These are phyloP conservation scores for Groenewaldozyma tartarivorans DNA, from an alignment of 805 yeast genomes.

Conservation along the genomic window DNA sequence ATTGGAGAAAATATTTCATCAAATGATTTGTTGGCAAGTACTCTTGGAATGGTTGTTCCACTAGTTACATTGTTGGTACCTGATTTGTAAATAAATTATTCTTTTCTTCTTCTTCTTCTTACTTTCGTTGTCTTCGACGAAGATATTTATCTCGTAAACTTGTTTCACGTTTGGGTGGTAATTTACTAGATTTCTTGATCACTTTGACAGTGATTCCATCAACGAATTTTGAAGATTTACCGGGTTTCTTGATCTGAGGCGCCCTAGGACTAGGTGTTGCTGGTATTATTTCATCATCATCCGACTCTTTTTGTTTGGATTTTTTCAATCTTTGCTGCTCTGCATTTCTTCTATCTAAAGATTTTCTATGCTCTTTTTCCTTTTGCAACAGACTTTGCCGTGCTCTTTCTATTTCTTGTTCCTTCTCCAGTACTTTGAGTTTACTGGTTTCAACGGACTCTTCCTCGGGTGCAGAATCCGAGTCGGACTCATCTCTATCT, in stretches of 20 bases:
- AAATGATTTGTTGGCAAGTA: slow-evolving; percentile 3
- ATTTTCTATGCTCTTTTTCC: slow-evolving; percentile 22
- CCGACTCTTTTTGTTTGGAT: no score
- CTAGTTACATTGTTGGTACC: slow-evolving; percentile 24
- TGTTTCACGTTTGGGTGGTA: slow-evolving; percentile 19
- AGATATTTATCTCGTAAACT: slow-evolving; percentile 21
- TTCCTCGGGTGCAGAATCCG: slow-evolving; percentile 31
- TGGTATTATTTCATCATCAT: no score
- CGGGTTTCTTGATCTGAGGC: slow-evolving; percentile 3
- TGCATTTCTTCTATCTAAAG: slow-evolving; percentile 19
- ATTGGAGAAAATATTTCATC: slow-evolving; percentile 18
- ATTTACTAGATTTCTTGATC: slow-evolving; percentile 11
- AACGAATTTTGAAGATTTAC: not conserved
- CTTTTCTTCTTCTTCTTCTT: slow-evolving; percentile 6
- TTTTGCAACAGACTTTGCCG: slow-evolving; percentile 9
- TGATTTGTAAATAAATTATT: slow-evolving; percentile 13
- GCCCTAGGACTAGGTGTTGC: no score
- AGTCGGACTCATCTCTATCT: slow-evolving; percentile 5
- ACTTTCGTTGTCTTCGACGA: slow-evolving; percentile 15
- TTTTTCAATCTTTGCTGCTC: slow-evolving; percentile 11
- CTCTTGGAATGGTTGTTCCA: slow-evolving; percentile 25
- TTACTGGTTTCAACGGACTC: slow-evolving; percentile 19
- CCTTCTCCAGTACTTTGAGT: not conserved
- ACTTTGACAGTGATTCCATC: slow-evolving; percentile 18
- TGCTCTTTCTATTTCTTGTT: slow-evolving; percentile 5